Percentiles rank a stretch among this genome's conserved stretches.
These are phyloP conservation scores for Mycena citricolor DNA, from an alignment of 1,284 basidiomycete genomes.

Conservation along the genomic window DNA sequence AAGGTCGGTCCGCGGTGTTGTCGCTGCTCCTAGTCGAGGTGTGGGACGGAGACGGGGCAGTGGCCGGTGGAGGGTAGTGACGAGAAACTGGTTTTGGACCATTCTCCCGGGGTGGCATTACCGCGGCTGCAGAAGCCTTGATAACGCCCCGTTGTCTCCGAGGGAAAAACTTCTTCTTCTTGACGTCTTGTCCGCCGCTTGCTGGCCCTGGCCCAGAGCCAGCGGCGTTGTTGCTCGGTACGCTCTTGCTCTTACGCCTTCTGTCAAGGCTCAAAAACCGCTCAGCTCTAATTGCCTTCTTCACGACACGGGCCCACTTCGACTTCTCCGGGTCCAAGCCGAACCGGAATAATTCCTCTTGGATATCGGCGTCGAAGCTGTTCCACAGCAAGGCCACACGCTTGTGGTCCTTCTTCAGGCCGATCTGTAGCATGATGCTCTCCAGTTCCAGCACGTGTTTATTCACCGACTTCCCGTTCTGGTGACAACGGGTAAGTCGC, in stretches of 20 bases:
- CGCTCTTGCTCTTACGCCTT: background rate
- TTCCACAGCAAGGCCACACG: slow-evolving; percentile 9
- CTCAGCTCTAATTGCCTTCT: slow-evolving; percentile 7
- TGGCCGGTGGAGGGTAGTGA: too few relatives aligned
- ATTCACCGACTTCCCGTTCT: slow-evolving; percentile 4
- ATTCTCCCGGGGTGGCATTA: too few relatives aligned
- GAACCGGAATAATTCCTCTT: slow-evolving; percentile 3
- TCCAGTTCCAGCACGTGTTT: slow-evolving; percentile 6
- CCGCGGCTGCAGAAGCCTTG: too few relatives aligned
- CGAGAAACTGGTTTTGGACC: too few relatives aligned
- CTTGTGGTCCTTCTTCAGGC: slow-evolving; percentile 7
- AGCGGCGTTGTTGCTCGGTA: background rate
- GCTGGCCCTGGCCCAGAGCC: background rate
- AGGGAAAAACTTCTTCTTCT: too few relatives aligned
- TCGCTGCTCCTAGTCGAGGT: too few relatives aligned
- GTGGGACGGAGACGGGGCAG: too few relatives aligned
- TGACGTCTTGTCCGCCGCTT: background rate
- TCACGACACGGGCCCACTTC: slow-evolving; percentile 4
- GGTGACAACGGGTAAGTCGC: slow-evolving; percentile 2
- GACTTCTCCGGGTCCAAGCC: slow-evolving; percentile 7
- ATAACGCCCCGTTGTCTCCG: too few relatives aligned
- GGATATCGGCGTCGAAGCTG: slow-evolving; percentile 8
- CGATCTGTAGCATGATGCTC: background rate
- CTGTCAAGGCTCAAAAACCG: background rate
- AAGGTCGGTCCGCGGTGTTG: background rate